A percentile compares a stretch with the other conserved stretches of the same genome.
Evolutionary conservation across 208 protist genomes (phyloP).

Genomic region (Leishmania aethiopica): DNA sequence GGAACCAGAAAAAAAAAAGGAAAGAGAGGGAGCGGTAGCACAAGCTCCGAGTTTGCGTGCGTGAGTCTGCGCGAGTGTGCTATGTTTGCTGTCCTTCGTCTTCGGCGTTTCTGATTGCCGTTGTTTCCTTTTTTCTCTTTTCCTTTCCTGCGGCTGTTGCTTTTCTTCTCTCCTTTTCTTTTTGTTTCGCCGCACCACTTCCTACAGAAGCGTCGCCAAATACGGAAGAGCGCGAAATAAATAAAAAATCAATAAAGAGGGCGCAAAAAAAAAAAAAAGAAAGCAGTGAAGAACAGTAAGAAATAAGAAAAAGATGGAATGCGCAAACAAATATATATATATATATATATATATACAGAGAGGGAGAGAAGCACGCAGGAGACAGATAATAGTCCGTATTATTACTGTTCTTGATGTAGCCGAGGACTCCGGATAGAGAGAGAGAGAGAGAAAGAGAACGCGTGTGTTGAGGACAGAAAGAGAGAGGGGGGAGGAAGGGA

Average conservation of each 20-base stretch:
- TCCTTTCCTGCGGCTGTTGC: neutral
- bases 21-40: neutral
- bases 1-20: neutral
- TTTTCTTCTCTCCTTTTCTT: neutral
- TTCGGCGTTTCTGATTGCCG: neutral
- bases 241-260: neutral
- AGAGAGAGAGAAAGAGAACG: neutral
- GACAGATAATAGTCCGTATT: neutral
- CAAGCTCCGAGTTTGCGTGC: neutral
- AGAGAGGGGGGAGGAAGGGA: neutral
- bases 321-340: too few species aligned
- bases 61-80: neutral
- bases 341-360: too few species aligned
- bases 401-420: neutral
- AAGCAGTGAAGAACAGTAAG: neutral
- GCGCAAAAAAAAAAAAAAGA: neutral
- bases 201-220: neutral
- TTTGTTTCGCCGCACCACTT: neutral
- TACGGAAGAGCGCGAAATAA: neutral
- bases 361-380: too few species aligned
- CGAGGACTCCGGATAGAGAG: neutral
- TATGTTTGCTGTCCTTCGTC: neutral
- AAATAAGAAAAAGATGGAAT: neutral
- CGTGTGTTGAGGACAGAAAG: neutral
- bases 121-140: neutral